Conservation (phyloP, 2,329 filamentous ascomycete species). For the Colletotrichum sansevieriae region DNA sequence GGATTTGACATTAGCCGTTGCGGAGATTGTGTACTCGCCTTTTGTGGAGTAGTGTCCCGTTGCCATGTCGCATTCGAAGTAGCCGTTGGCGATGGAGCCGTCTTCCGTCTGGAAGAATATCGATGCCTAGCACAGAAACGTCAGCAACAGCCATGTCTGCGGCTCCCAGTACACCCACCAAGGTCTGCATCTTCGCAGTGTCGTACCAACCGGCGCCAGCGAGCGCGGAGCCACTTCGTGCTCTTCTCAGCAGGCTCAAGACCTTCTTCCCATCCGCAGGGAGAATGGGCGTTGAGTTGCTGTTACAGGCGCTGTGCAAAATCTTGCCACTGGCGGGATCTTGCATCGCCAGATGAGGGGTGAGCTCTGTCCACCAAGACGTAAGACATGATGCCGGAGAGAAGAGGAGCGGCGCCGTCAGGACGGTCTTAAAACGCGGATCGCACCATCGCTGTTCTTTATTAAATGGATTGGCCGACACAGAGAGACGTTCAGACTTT, state of each 20-base stretch:
- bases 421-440: background rate
- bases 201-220: conserved; percentile 53
- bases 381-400: conserved; percentile 48
- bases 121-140: conserved; percentile 23
- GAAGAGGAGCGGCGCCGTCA: conserved; percentile 9
- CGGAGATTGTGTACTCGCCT: conserved; percentile 50
- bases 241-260: conserved; percentile 46
- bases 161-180: conserved; percentile 48
- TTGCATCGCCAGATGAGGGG: conserved; percentile 52
- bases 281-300: conserved; percentile 49
- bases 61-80: conserved; percentile 51
- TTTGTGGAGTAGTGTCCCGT: conserved; percentile 50
- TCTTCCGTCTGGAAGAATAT: conserved; percentile 35
- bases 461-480: background rate
- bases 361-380: conserved; percentile 53
- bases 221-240: conserved; percentile 52
- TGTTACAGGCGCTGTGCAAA: conserved; percentile 52
- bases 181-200: conserved; percentile 42
- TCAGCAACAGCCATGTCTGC: background rate
- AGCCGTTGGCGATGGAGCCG: conserved; percentile 34
- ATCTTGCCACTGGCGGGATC: conserved; percentile 52
- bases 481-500: conserved; percentile 9
- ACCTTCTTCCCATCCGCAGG: conserved; percentile 50
- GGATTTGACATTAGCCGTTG: conserved; percentile 42
- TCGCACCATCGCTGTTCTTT: background rate